Evolutionary conservation across 169 alveolate species (phyloP).

Genomic region (Plasmodium fragile): DNA sequence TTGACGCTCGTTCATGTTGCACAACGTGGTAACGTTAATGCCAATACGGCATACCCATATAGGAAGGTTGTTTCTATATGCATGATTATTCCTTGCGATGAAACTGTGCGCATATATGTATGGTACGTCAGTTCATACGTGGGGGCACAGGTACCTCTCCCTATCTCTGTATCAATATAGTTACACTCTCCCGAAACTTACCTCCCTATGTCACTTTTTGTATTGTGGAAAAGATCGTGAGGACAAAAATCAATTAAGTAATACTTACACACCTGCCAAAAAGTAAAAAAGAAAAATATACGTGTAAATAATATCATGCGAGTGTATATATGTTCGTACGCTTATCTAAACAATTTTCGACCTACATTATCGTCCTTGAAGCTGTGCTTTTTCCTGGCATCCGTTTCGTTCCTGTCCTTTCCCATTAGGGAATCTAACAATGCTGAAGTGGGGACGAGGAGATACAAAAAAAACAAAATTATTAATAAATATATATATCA

Average conservation of each 20-base stretch:
- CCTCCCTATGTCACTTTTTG: conserved; percentile 92
- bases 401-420: conserved; percentile 82
- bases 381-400: conserved; percentile 71
- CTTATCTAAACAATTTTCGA: not conserved
- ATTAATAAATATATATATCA: not conserved
- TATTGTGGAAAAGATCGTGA: conserved; percentile 92
- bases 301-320: not conserved
- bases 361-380: conserved; percentile 80
- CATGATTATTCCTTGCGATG: not conserved
- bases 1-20: conserved; percentile 1
- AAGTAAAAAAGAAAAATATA: not conserved
- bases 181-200: conserved; percentile 24
- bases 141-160: not conserved
- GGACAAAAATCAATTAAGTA: conserved; percentile 93
- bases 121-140: not conserved
- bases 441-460: conserved; percentile 32
- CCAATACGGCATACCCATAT: conserved; percentile 22
- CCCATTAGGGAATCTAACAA: conserved; percentile 88
- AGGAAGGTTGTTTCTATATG: conserved; percentile 26
- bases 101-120: conserved; percentile 52
- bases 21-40: conserved; percentile 6
- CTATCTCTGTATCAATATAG: not conserved
- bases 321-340: not conserved
- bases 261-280: conserved; percentile 89
- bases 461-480: not conserved